A percentile compares a stretch with the other conserved stretches of the same genome.
Evolutionary conservation across 2,329 filamentous ascomycete species (phyloP).

Genomic region (Cadophora gregata): DNA sequence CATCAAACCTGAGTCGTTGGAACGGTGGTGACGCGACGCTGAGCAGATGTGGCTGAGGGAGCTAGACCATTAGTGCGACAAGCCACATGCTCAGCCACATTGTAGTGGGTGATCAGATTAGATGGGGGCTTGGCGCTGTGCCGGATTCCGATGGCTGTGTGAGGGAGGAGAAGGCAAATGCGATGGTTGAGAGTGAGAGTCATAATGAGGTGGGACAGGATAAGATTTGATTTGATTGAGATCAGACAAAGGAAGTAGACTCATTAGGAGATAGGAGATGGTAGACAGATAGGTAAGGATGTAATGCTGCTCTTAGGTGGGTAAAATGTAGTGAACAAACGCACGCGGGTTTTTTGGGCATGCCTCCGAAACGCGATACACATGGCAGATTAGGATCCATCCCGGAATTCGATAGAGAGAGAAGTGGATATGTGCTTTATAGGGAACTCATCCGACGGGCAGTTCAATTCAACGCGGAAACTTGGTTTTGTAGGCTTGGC

Average conservation of each 20-base stretch:
- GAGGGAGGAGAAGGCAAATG: not conserved
- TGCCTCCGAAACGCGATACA: too few relatives aligned
- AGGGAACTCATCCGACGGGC: not conserved
- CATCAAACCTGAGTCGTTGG: not conserved
- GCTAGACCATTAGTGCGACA: not conserved
- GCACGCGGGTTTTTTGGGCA: too few relatives aligned
- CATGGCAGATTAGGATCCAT: not conserved
- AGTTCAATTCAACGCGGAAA: not conserved
- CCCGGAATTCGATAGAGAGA: not conserved
- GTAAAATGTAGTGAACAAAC: not conserved
- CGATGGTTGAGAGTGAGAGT: not conserved
- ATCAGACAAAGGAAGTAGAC: too few relatives aligned
- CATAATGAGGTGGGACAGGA: too few relatives aligned
- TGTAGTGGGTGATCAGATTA: not conserved
- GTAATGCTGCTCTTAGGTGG: too few relatives aligned
- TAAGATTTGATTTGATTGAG: not conserved
- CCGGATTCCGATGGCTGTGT: not conserved
- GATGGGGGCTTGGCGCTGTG: not conserved
- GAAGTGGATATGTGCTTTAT: not conserved
- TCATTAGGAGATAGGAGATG: too few relatives aligned
- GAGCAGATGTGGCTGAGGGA: not conserved
- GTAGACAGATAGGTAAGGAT: too few relatives aligned
- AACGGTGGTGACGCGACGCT: not conserved
- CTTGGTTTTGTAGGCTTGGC: conserved; percentile 2
- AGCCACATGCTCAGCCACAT: conserved; percentile 4